These are phyloP conservation scores for Microdochium paspali DNA, from an alignment of 2,329 filamentous ascomycete genomes.

Conservation along the genomic window DNA sequence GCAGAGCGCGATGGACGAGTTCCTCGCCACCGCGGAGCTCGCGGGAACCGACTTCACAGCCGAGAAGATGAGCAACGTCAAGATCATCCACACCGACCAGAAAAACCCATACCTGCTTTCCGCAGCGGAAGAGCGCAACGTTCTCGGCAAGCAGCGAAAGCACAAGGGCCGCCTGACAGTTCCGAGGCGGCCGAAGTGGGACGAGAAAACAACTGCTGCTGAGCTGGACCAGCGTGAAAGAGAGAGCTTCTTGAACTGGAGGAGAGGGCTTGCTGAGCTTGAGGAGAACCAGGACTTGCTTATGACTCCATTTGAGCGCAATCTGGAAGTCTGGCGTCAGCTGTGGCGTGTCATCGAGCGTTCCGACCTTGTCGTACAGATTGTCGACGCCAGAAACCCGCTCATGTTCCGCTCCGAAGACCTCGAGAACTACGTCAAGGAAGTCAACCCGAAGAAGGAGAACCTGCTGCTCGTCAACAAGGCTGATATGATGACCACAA, in stretches of 20 bases:
- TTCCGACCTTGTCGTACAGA: constrained; percentile 92
- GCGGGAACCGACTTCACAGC: constrained; percentile 98
- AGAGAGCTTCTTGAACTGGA: constrained; percentile 77
- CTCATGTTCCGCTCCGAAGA: constrained; percentile 91
- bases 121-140: constrained; percentile 68
- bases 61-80: constrained; percentile 97
- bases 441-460: constrained; percentile 77
- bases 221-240: constrained; percentile 74
- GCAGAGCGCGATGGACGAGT: constrained; percentile 93
- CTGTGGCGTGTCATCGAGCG: constrained; percentile 96
- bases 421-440: constrained; percentile 87
- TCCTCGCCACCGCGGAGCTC: constrained; percentile 87
- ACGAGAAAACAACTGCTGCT: constrained; percentile 71
- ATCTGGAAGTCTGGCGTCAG: constrained; percentile 95
- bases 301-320: constrained; percentile 93
- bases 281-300: constrained; percentile 90
- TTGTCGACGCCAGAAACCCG: constrained; percentile 93
- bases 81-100: constrained; percentile 95
- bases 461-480: constrained; percentile 96
- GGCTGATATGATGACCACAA: constrained; percentile 93
- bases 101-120: constrained; percentile 91
- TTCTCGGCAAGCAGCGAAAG: constrained; percentile 71
- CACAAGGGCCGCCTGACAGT: constrained; percentile 77
- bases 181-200: constrained; percentile 82
- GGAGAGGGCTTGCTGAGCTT: constrained; percentile 80